Evolutionary conservation across 306 rosid genomes (phyloP).

Genomic region (Vachellia pachyceras): DNA sequence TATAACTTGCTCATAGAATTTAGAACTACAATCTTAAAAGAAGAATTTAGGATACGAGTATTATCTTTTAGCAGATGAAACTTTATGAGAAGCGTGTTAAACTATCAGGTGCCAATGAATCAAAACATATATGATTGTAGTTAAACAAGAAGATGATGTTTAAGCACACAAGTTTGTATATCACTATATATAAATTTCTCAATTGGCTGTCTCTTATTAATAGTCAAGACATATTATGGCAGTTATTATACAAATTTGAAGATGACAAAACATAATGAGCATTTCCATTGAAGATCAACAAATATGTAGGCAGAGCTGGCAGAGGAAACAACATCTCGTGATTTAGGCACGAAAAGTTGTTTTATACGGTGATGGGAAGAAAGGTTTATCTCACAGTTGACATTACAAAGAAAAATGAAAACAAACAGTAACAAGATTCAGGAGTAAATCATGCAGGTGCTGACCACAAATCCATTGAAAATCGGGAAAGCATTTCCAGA

Average conservation of each 20-base stretch:
- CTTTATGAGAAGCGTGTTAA: background rate
- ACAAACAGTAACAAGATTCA: constrained; percentile 17
- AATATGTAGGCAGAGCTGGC: constrained; percentile 6
- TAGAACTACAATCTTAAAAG: background rate
- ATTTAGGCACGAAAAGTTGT: background rate
- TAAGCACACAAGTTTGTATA: background rate
- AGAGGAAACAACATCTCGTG: constrained; percentile 8
- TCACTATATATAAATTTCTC: background rate
- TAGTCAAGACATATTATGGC: background rate
- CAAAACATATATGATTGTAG: background rate
- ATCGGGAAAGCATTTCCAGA: constrained; percentile 62
- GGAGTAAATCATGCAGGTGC: constrained; percentile 41
- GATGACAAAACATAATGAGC: background rate
- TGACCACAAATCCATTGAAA: constrained; percentile 77
- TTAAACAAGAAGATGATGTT: background rate
- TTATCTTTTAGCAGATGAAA: background rate
- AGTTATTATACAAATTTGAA: background rate
- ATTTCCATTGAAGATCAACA: background rate
- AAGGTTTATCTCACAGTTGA: constrained; percentile 15
- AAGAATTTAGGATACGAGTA: too few relatives aligned
- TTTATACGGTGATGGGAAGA: constrained; percentile 8
- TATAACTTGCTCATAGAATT: constrained; percentile 3
- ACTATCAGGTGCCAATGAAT: background rate
- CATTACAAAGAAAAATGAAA: constrained; percentile 23
- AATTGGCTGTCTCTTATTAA: background rate